These are phyloP conservation scores for Wallacemonas collosoma DNA, from an alignment of 208 protist species.

Conservation along the genomic window DNA sequence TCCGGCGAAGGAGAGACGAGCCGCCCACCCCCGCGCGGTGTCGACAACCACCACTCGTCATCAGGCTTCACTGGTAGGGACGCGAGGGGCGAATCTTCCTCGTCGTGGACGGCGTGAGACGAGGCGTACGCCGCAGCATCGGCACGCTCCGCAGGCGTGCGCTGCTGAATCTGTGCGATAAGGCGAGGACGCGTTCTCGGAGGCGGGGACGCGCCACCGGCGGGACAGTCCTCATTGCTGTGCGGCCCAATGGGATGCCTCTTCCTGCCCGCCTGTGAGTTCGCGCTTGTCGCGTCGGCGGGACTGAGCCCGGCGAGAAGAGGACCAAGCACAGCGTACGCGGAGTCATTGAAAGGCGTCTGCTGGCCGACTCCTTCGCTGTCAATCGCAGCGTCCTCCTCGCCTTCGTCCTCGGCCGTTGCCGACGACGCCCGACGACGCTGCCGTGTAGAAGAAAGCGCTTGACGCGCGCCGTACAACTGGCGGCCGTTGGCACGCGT, in stretches of 20 bases:
- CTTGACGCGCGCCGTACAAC: too few species aligned
- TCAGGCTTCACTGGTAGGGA: conserved; percentile 1
- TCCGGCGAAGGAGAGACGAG: conserved; percentile 11
- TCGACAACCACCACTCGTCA: conserved; percentile 15
- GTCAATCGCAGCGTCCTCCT: neutral
- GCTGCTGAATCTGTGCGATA: conserved; percentile 5
- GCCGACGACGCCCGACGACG: too few species aligned
- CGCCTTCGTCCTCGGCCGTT: too few species aligned
- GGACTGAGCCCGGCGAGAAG: neutral
- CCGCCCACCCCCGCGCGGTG: conserved; percentile 4
- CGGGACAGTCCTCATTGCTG: too few species aligned
- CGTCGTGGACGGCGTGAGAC: neutral
- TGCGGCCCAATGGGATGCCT: too few species aligned
- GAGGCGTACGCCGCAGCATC: too few species aligned
- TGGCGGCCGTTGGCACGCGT: too few species aligned
- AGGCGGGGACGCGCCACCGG: too few species aligned
- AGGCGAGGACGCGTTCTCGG: neutral
- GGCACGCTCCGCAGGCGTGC: neutral
- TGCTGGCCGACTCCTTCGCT: neutral
- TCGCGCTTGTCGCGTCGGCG: neutral
- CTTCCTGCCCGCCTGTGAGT: neutral
- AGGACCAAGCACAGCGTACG: neutral
- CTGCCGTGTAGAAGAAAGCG: too few species aligned
- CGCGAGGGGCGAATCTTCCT: neutral
- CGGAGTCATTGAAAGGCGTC: conserved; percentile 3